Evolutionary conservation across 2,329 filamentous ascomycete species (phyloP).

Genomic region (Fusarium zealandicum): DNA sequence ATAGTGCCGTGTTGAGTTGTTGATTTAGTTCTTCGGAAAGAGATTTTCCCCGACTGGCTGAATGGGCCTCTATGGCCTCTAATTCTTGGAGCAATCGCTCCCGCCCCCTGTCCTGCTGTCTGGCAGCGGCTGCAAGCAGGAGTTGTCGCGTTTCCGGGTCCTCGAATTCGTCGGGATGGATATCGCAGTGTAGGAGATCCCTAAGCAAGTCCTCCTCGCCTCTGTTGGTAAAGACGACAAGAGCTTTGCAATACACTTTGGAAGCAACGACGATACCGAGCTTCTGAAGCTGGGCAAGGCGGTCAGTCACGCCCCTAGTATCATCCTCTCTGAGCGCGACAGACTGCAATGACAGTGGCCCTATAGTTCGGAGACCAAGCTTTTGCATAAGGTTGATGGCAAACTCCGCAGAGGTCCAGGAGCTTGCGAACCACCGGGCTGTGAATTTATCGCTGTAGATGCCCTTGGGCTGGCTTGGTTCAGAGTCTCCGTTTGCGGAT

Average conservation of each 20-base stretch:
- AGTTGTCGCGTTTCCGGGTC: constrained; percentile 51
- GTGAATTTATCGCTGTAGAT: constrained; percentile 62
- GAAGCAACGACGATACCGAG: constrained; percentile 68
- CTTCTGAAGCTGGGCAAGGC: constrained; percentile 66
- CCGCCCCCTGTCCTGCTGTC: constrained; percentile 48
- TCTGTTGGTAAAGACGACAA: constrained; percentile 68
- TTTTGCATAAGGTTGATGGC: constrained; percentile 74
- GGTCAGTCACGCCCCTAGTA: constrained; percentile 61
- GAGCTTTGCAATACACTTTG: constrained; percentile 69
- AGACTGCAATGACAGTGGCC: constrained; percentile 78
- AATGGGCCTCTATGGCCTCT: constrained; percentile 35
- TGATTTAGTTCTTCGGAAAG: constrained; percentile 39
- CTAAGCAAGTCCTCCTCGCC: constrained; percentile 59
- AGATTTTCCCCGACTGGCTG: constrained; percentile 21
- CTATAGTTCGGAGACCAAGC: constrained; percentile 75
- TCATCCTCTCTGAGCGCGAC: constrained; percentile 72
- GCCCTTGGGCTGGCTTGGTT: constrained; percentile 17
- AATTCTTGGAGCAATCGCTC: constrained; percentile 55
- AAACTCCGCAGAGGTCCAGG: constrained; percentile 74
- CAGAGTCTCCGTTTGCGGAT: background rate
- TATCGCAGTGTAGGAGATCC: constrained; percentile 56
- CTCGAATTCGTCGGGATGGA: constrained; percentile 65
- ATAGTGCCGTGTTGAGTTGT: constrained; percentile 21
- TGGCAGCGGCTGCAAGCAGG: constrained; percentile 47
- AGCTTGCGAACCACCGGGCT: constrained; percentile 80